A percentile compares a stretch with the other conserved stretches of the same genome.
Conservation (phyloP, 495 filamentous ascomycete genomes). For the Podospora comata region DNA sequence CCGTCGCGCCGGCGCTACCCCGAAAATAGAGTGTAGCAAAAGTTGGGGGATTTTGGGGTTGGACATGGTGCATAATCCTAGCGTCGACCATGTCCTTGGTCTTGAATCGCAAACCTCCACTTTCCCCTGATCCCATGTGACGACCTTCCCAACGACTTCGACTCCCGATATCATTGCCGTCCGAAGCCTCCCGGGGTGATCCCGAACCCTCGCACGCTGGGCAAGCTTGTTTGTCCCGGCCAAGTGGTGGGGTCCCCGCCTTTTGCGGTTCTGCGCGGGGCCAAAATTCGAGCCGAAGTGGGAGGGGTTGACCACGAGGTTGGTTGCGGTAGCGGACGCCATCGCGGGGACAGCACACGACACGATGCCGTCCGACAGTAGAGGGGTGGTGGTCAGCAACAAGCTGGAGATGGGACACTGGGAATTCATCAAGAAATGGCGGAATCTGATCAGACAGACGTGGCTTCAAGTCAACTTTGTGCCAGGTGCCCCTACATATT, state of each 20-base stretch:
- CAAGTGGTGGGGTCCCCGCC: conserved; percentile 1
- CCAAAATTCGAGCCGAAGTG: background rate
- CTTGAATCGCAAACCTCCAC: conserved; percentile 6
- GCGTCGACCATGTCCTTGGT: background rate
- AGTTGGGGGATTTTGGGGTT: background rate
- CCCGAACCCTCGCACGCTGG: background rate
- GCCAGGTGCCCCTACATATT: background rate
- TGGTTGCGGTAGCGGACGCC: background rate
- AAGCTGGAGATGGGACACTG: background rate
- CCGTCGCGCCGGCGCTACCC: background rate
- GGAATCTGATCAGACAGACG: background rate
- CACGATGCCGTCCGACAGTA: background rate
- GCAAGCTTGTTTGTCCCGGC: background rate
- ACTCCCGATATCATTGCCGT: conserved; percentile 5
- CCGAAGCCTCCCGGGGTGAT: background rate
- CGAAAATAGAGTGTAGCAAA: background rate
- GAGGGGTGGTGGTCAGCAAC: background rate
- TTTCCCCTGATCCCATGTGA: conserved; percentile 8
- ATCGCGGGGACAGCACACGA: background rate
- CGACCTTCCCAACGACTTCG: background rate
- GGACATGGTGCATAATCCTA: background rate
- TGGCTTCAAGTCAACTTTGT: background rate
- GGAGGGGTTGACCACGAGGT: background rate
- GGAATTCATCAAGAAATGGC: too few species aligned
- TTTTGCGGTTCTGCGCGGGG: background rate